Conservation (phyloP, 2,329 filamentous ascomycete species). For the Claviceps africana region DNA sequence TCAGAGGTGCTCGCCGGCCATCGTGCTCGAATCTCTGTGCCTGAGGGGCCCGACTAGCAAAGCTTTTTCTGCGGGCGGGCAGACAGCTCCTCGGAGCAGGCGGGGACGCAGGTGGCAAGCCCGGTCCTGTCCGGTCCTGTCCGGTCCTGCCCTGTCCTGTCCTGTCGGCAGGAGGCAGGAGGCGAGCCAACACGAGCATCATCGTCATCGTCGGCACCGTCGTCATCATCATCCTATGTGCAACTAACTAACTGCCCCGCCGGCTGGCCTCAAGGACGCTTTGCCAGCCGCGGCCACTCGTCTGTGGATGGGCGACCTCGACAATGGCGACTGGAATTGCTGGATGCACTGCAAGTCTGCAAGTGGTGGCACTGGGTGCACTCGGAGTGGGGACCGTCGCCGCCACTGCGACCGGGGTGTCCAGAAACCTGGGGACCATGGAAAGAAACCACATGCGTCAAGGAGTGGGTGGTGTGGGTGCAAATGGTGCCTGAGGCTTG, state of each 20-base stretch:
- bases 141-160: neutral
- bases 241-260: too few relatives aligned
- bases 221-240: too few relatives aligned
- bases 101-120: neutral
- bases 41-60: slow-evolving; percentile 4
- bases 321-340: too few relatives aligned
- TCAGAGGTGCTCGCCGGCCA: slow-evolving; percentile 7
- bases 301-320: neutral
- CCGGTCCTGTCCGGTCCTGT: neutral
- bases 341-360: too few relatives aligned
- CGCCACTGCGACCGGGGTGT: neutral
- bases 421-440: slow-evolving; percentile 2
- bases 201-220: too few relatives aligned
- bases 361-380: too few relatives aligned
- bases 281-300: too few relatives aligned
- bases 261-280: neutral
- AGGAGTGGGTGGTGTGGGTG: too few relatives aligned
- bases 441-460: neutral
- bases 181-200: neutral
- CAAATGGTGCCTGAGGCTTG: neutral
- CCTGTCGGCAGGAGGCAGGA: too few relatives aligned
- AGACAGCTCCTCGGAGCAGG: neutral
- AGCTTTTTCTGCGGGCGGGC: slow-evolving; percentile 3
- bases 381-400: neutral
- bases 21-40: slow-evolving; percentile 9